Conservation (phyloP, 2,329 filamentous ascomycete species). For the Clarireedia paspali region DNA sequence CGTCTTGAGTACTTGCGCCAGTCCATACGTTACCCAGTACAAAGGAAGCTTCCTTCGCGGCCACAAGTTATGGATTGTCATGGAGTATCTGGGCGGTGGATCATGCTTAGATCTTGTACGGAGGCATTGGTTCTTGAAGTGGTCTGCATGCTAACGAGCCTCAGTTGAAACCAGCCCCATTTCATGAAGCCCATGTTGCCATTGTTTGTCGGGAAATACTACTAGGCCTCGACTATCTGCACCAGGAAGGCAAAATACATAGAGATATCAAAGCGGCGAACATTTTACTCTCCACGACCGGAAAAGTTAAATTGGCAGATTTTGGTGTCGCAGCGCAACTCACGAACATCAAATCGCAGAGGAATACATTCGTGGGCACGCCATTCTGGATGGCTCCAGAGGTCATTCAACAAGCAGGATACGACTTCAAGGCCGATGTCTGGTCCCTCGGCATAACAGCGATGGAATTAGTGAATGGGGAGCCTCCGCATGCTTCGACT, state of each 20-base stretch:
- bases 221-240: conserved; percentile 84
- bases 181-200: conserved; percentile 84
- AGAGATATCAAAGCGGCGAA: conserved; percentile 97
- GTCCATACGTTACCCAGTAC: conserved; percentile 91
- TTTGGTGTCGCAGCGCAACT: conserved; percentile 96
- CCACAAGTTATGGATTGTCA: conserved; percentile 97
- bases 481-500: conserved; percentile 77
- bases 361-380: conserved; percentile 95
- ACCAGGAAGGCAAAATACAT: conserved; percentile 91
- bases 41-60: conserved; percentile 93
- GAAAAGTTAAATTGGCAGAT: conserved; percentile 92
- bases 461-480: conserved; percentile 80
- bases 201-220: conserved; percentile 91
- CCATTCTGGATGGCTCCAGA: conserved; percentile 98
- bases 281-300: conserved; percentile 80
- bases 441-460: conserved; percentile 91
- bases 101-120: conserved; percentile 87
- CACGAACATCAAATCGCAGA: conserved; percentile 94
- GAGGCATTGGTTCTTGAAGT: not conserved
- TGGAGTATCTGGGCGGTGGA: conserved; percentile 94
- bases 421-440: conserved; percentile 86
- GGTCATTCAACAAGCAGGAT: conserved; percentile 79
- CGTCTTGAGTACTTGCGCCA: conserved; percentile 89
- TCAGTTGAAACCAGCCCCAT: conserved; percentile 81
- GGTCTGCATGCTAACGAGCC: conserved; percentile 12